Evolutionary conservation across 495 filamentous ascomycete species (phyloP), one percentile per base, ranked within the genome.

Genomic region (Aspergillus sclerotiicarbonarius): DNA sequence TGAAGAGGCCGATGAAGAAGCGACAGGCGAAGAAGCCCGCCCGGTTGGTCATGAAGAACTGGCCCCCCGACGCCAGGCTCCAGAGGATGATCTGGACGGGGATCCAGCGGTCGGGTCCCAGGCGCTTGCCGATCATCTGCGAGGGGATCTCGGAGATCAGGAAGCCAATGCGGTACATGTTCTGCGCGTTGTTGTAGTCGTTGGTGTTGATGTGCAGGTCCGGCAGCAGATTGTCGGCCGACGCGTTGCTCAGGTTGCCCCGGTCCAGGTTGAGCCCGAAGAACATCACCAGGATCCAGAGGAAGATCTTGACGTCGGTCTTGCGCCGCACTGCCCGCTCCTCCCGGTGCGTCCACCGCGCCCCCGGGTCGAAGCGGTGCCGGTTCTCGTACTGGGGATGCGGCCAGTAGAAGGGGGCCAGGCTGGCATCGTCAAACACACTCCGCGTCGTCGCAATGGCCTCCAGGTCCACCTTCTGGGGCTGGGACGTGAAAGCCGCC

Each of bases 201-300:
- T 90, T 85, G 15, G 84, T 89, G 41, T 69, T 82, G 20, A 89
- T 62, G 4, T 78, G 64, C 12, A 82, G 62, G 54, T 81, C 76
- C 6, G 52, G 67, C 4, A 89, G 76, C 56, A 90, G 72, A 67
- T 87, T 84, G 66, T 89, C 87, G 0, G 84, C 80, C 1, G 87
- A 65, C 7, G 87, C 86, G 57, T 88, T 80, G 13, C 67, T 62
- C 47, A 90, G 77, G 60, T 91, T 92, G 16, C 84, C 82, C n/a
- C 88, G 79, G 61, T 92, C 89, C 2, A 91, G 71, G 51, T 92
- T 84, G 31, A 92, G 76, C 0, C 83, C 86, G 52, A 90, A 89
- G 75, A 95, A 96, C 67, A 85, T 87, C 58, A 95, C 80, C 45
- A 93, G 84, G 48, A 81, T 81, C 80, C 80, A 82, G 16, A 72